phyloP scores from a whole-genome alignment of 495 filamentous ascomycete species.

The Letharia lupina region DNA sequence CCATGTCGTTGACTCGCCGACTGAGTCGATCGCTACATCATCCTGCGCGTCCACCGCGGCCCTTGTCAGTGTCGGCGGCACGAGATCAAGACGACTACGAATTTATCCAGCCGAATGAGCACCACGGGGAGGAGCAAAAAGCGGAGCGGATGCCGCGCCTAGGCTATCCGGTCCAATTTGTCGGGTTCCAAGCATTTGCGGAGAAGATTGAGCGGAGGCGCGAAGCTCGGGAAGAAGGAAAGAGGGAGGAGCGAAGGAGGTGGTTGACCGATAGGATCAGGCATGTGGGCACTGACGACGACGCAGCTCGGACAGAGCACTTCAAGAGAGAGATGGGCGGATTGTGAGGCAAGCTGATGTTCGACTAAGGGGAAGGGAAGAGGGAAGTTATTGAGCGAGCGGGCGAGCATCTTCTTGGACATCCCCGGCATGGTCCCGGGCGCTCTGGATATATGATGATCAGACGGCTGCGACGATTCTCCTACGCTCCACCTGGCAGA shows the following conservation, averaged over 20 bases:
- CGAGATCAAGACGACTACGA: constrained; percentile 14
- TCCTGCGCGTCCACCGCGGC: background rate
- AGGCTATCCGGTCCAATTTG: constrained; percentile 45
- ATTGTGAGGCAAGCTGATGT: background rate
- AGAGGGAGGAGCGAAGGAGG: constrained; percentile 53
- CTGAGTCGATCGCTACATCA: background rate
- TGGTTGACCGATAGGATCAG: constrained; percentile 62
- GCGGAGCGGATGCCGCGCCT: constrained; percentile 36
- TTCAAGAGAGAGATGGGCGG: constrained; percentile 6
- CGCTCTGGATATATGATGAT: constrained; percentile 8
- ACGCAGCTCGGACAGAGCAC: background rate
- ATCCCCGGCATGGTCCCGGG: constrained; percentile 1
- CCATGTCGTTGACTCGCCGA: constrained; percentile 1
- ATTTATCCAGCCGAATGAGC: constrained; percentile 28
- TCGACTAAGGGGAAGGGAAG: background rate
- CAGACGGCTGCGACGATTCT: constrained; percentile 12
- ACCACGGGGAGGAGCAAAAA: constrained; percentile 30
- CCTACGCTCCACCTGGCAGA: constrained; percentile 7
- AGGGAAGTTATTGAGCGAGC: background rate
- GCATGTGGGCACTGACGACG: constrained; percentile 10
- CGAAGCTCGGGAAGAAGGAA: constrained; percentile 47
- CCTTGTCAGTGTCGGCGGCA: background rate
- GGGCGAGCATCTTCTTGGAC: background rate
- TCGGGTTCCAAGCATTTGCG: constrained; percentile 43
- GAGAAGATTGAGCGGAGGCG: constrained; percentile 49